Conservation (phyloP, 2,329 filamentous ascomycete species). For the Apiospora hydei region DNA sequence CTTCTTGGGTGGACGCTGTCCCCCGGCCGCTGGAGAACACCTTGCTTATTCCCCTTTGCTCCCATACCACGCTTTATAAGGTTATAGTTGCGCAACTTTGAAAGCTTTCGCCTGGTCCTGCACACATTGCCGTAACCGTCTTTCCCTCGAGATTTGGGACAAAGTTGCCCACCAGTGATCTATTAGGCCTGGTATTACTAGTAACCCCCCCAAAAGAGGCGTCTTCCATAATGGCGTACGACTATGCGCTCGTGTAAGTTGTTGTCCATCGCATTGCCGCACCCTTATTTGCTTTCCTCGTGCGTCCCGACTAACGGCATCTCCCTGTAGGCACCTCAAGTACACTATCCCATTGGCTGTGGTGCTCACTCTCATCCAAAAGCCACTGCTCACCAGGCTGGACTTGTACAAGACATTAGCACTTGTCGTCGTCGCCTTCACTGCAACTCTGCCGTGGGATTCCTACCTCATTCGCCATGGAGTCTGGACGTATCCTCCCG, state of each 20-base stretch:
- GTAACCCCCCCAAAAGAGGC: not conserved
- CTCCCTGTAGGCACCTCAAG: slow-evolving; percentile 62
- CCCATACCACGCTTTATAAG: slow-evolving; percentile 15
- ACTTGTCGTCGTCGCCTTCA: slow-evolving; percentile 68
- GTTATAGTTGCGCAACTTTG: slow-evolving; percentile 15
- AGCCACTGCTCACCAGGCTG: slow-evolving; percentile 66
- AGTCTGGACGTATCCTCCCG: slow-evolving; percentile 75
- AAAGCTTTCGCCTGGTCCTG: not conserved
- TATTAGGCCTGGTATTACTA: slow-evolving; percentile 16
- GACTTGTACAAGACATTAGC: slow-evolving; percentile 69
- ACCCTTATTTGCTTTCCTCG: not conserved
- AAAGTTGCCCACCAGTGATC: slow-evolving; percentile 16
- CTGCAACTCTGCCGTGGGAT: slow-evolving; percentile 78
- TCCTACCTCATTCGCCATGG: slow-evolving; percentile 73
- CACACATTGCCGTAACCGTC: slow-evolving; percentile 4
- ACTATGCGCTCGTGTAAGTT: slow-evolving; percentile 70
- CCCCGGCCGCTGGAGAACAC: slow-evolving; percentile 11
- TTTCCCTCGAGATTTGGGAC: slow-evolving; percentile 3
- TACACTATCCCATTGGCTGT: slow-evolving; percentile 72
- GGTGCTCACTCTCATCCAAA: slow-evolving; percentile 64
- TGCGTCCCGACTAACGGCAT: not conserved
- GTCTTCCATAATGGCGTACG: slow-evolving; percentile 57
- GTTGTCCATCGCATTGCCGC: not conserved
- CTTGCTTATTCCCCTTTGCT: slow-evolving; percentile 9
- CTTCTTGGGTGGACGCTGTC: not conserved